Conservation (phyloP, 2,329 filamentous ascomycete genomes). For the Colletotrichum phormii region DNA sequence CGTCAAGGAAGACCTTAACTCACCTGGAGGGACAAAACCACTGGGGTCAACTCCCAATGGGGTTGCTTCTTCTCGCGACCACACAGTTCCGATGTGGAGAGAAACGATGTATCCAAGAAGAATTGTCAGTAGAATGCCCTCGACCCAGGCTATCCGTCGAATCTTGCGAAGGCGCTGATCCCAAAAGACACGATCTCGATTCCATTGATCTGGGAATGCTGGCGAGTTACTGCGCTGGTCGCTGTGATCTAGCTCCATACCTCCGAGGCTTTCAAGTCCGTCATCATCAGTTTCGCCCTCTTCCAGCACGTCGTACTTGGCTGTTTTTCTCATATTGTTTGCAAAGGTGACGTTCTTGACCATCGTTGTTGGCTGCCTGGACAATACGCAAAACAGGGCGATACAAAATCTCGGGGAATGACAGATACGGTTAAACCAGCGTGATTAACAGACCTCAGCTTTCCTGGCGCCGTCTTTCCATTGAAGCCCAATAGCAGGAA, state of each 20-base stretch:
- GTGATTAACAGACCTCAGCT: neutral
- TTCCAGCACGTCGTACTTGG: slow-evolving; percentile 12
- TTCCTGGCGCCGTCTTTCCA: neutral
- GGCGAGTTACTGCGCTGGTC: neutral
- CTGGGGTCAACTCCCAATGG: slow-evolving; percentile 21
- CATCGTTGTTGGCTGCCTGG: neutral
- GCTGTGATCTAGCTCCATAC: neutral
- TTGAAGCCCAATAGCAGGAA: neutral
- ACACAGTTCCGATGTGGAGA: neutral
- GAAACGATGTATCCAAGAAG: slow-evolving; percentile 5
- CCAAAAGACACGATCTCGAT: slow-evolving; percentile 11
- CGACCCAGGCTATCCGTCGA: neutral
- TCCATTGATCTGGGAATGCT: slow-evolving; percentile 24
- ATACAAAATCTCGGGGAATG: neutral
- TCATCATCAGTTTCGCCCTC: slow-evolving; percentile 9
- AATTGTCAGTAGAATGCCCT: slow-evolving; percentile 1
- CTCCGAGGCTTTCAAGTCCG: slow-evolving; percentile 8
- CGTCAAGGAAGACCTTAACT: neutral
- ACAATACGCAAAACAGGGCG: too few species aligned
- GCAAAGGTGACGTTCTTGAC: slow-evolving; percentile 17
- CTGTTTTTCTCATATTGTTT: neutral
- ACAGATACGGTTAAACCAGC: neutral
- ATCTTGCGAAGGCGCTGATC: neutral
- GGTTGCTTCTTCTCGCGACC: neutral
- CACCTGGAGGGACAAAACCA: slow-evolving; percentile 25